Evolutionary conservation across 257 asterid species (phyloP), one percentile per base, ranked within the genome.

Genomic region (Forsythia viridissima): DNA sequence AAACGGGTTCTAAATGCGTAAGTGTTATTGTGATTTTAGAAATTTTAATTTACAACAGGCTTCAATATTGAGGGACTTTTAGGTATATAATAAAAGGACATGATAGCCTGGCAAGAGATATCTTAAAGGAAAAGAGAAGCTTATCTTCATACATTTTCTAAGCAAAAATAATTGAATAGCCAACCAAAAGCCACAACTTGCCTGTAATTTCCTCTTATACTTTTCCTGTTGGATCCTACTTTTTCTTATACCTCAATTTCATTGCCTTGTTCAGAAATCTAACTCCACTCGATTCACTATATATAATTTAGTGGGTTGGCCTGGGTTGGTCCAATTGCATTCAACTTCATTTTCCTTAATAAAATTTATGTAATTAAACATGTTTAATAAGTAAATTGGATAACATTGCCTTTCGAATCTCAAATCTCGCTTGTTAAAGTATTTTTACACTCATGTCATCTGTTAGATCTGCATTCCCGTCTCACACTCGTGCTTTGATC

Each of bases 111-210:
- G 10, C 40, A 30, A 21, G 59, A 3, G 40, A 10, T 30, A 63
- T 63, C 70, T 63, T 63, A 30, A 63, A 63, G 70, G 70, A 63
- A 63, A 63, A 63, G 70, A 63, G 70, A 63, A 24, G 70, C 70
- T 63, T 63, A 63, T 63, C 70, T 63, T 30, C 39, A 0, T 63
- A 63, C 18, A 24, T 63, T 63, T 21, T 63, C 70, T 63, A 63
- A 63, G 70, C 39, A 63, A 63, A 61, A 63, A 9, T 30, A 30
- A 21, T 63, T 21, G 40, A 63, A 24, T 63, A 30, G 70, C 70
- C 40, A 21, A n/a, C 66, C 66, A 57, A 61, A 63, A 30, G 70
- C 8, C 37, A 63, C n/a, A 30, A 63, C 39, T 63, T 63, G 70
- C 70, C 40, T 63, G 40, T 30, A 63, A 63, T 24, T 63, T 63